Conservation (phyloP, 129 eudicot genomes). For the Mikania micrantha region DNA sequence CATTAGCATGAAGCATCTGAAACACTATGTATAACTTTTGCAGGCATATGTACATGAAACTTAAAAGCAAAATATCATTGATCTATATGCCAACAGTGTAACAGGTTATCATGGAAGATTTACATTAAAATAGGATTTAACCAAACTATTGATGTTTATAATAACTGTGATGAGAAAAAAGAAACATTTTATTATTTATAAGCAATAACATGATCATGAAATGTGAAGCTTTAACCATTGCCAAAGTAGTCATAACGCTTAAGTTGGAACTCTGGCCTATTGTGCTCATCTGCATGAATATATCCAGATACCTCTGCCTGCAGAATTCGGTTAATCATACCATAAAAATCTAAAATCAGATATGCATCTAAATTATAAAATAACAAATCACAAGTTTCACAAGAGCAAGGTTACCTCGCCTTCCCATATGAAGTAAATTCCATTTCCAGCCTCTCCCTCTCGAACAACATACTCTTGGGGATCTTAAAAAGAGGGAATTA, state of each 20-base stretch:
- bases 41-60: neutral
- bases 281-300: constrained; percentile 47
- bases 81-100: neutral
- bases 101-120: neutral
- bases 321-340: constrained; percentile 7
- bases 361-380: neutral
- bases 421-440: constrained; percentile 77
- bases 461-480: constrained; percentile 68
- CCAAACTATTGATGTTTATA: constrained; percentile 5
- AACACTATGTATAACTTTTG: neutral
- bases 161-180: neutral
- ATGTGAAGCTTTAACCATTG: constrained; percentile 45
- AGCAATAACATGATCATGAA: neutral
- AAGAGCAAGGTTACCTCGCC: constrained; percentile 60
- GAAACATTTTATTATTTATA: neutral
- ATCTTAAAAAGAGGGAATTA: constrained; percentile 29
- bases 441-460: constrained; percentile 76
- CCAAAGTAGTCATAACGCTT: constrained; percentile 85
- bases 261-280: constrained; percentile 67
- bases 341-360: constrained; percentile 3
- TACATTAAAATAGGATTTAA: neutral
- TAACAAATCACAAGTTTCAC: neutral
- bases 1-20: neutral
- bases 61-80: neutral
- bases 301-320: constrained; percentile 85